These are phyloP conservation scores for Stephanodiscus minutulus DNA, from an alignment of 108 stramenopile species.

Conservation along the genomic window DNA sequence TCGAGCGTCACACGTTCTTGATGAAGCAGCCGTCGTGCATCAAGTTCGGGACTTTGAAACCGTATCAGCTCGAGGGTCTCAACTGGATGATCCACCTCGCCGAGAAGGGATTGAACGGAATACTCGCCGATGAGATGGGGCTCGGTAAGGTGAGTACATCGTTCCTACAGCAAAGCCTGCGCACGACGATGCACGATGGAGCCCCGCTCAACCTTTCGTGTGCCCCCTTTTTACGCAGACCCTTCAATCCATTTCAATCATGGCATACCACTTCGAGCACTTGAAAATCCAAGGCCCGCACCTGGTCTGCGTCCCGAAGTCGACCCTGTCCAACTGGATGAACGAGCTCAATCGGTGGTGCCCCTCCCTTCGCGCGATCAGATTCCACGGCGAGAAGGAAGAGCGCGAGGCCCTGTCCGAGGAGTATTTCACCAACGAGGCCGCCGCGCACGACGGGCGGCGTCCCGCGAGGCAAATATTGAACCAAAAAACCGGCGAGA, in stretches of 20 bases:
- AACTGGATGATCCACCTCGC: slow-evolving; percentile 98
- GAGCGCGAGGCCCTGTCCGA: slow-evolving; percentile 78
- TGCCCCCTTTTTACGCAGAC: slow-evolving; percentile 72
- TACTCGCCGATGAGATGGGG: slow-evolving; percentile 94
- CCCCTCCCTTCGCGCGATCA: slow-evolving; percentile 83
- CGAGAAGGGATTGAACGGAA: slow-evolving; percentile 92
- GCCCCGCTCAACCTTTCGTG: not conserved
- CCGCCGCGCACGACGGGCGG: slow-evolving; percentile 75
- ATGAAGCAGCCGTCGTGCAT: slow-evolving; percentile 90
- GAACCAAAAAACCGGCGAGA: slow-evolving; percentile 60
- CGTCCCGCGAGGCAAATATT: slow-evolving; percentile 67
- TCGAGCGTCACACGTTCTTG: slow-evolving; percentile 72
- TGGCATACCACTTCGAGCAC: slow-evolving; percentile 82
- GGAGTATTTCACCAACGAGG: slow-evolving; percentile 71
- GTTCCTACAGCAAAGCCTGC: not conserved
- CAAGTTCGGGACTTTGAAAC: slow-evolving; percentile 83
- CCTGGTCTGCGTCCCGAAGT: slow-evolving; percentile 96
- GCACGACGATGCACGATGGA: not conserved
- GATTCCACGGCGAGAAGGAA: slow-evolving; percentile 90
- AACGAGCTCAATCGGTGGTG: slow-evolving; percentile 97
- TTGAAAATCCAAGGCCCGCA: slow-evolving; percentile 79
- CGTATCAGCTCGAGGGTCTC: slow-evolving; percentile 94
- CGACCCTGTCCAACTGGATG: slow-evolving; percentile 97
- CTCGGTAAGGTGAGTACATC: slow-evolving; percentile 17
- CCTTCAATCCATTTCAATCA: slow-evolving; percentile 93